phyloP scores from a whole-genome alignment of 2,329 filamentous ascomycete genomes.

The Rhinocladiella mackenziei region DNA sequence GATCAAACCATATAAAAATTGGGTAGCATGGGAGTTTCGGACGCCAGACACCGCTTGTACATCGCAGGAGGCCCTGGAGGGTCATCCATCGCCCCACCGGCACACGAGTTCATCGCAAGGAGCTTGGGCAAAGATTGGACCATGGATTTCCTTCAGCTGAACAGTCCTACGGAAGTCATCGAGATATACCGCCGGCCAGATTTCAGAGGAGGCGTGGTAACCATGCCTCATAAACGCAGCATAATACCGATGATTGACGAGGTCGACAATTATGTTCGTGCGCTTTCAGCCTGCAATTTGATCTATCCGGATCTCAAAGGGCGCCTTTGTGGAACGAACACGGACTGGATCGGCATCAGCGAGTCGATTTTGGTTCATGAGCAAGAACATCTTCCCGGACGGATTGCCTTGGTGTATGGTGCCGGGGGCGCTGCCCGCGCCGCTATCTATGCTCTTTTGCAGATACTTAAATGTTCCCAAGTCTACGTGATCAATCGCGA shows the following conservation, averaged over 20 bases:
- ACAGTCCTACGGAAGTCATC: slow-evolving; percentile 36
- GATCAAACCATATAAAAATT: background rate
- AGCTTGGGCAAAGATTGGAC: slow-evolving; percentile 37
- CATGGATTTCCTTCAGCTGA: slow-evolving; percentile 31
- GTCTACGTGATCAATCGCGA: slow-evolving; percentile 32
- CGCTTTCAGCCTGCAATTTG: slow-evolving; percentile 23
- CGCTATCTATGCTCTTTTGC: slow-evolving; percentile 65
- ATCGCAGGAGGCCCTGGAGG: slow-evolving; percentile 5
- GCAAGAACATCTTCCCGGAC: slow-evolving; percentile 33
- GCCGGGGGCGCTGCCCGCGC: slow-evolving; percentile 71
- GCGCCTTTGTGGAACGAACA: slow-evolving; percentile 39
- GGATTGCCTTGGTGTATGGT: slow-evolving; percentile 52
- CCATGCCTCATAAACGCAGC: slow-evolving; percentile 44
- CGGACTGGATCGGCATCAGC: slow-evolving; percentile 43
- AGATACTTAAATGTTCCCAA: slow-evolving; percentile 25
- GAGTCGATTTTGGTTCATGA: slow-evolving; percentile 32
- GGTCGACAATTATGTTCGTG: slow-evolving; percentile 35
- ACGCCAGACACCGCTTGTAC: background rate
- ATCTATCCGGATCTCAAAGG: slow-evolving; percentile 13
- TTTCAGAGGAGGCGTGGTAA: slow-evolving; percentile 37
- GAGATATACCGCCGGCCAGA: slow-evolving; percentile 29
- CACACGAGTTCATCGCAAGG: slow-evolving; percentile 41
- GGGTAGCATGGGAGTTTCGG: background rate
- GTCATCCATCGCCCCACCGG: slow-evolving; percentile 40
- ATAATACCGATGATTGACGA: slow-evolving; percentile 38